Evolutionary conservation across 306 rosid genomes (phyloP).

Genomic region (Psophocarpus tetragonolobus): DNA sequence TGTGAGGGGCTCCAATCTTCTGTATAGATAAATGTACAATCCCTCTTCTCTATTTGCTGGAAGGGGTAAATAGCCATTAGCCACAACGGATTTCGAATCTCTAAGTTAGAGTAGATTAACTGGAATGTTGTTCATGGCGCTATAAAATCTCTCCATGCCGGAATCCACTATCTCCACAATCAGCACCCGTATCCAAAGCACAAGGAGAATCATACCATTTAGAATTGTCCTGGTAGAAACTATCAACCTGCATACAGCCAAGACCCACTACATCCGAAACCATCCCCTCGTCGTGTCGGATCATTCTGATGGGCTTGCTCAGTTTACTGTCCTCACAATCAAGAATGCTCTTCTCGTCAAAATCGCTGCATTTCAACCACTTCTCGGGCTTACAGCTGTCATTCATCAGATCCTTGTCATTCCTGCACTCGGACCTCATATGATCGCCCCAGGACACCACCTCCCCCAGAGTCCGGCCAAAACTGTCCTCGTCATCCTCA

Average conservation of each 20-base stretch:
- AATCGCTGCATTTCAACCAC: constrained; percentile 92
- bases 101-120: constrained; percentile 58
- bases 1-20: constrained; percentile 69
- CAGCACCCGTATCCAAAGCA: constrained; percentile 82
- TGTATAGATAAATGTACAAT: constrained; percentile 88
- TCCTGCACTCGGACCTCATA: constrained; percentile 75
- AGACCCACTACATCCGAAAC: constrained; percentile 91
- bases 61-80: constrained; percentile 49
- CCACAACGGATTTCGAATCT: constrained; percentile 42
- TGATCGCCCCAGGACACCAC: constrained; percentile 98
- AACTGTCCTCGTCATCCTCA: constrained; percentile 94
- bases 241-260: constrained; percentile 92
- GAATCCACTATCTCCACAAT: constrained; percentile 87
- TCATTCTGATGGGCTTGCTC: constrained; percentile 62
- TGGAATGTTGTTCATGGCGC: constrained; percentile 47
- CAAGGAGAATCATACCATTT: constrained; percentile 99
- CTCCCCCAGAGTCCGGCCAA: constrained; percentile 79
- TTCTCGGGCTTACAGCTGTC: constrained; percentile 89
- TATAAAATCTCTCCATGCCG: constrained; percentile 89
- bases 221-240: constrained; percentile 86
- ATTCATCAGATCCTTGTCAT: constrained; percentile 67
- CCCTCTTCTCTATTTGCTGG: constrained; percentile 66
- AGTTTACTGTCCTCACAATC: constrained; percentile 89
- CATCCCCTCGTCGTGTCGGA: constrained; percentile 75
- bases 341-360: constrained; percentile 89